Evolutionary conservation across 2,329 filamentous ascomycete genomes (phyloP), one percentile per base, ranked within the genome.

Genomic region (Aureobasidium sp.): DNA sequence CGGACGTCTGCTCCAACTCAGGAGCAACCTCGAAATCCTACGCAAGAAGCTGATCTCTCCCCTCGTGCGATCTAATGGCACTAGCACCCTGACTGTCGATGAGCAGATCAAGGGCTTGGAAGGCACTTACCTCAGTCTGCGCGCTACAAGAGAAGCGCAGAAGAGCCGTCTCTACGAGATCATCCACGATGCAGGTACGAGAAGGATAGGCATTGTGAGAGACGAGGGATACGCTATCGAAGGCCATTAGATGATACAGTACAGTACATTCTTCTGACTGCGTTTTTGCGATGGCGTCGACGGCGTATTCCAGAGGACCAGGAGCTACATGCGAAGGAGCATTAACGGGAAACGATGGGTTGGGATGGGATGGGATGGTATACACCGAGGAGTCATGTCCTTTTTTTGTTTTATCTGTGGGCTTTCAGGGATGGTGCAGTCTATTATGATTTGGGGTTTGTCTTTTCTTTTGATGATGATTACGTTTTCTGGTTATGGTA

Each of bases 1-100:
- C 69, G 85, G 88, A 63, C 88, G 89, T 64, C 82, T 97, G 42
- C 80, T 94, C 59, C 88, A 88, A 3, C 81, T 97, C 44, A 94
- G 96, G 72, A 87, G 90, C 11, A 93, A 90, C 67, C 82, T 97
- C n/a, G 92, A 97, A 76, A 87, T 82, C n/a, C 78, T 96, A 50
- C 81, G 93, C 39, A 82, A 88, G 65, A 94, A 92, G 72, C 81
- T 97, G 21, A 89, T 96, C 44, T 90, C 85, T 59, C 93, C 93
- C 14, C 81, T 97, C 3, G 88, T 97, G 27, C 79, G 89, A 48
- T 85, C 86, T 41, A 83, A 83, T 66, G 82, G 85, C 66, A 80
- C 78, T 11, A 90, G 85, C 64, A 89, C 85, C 32, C 78, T 93
- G 21, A 86, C 86, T 1, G 81, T 97, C 25, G 89, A 93, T 64